Base-by-base conservation (phyloP, 352 stramenopile genomes). In the Phytophthora sojae region DNA sequence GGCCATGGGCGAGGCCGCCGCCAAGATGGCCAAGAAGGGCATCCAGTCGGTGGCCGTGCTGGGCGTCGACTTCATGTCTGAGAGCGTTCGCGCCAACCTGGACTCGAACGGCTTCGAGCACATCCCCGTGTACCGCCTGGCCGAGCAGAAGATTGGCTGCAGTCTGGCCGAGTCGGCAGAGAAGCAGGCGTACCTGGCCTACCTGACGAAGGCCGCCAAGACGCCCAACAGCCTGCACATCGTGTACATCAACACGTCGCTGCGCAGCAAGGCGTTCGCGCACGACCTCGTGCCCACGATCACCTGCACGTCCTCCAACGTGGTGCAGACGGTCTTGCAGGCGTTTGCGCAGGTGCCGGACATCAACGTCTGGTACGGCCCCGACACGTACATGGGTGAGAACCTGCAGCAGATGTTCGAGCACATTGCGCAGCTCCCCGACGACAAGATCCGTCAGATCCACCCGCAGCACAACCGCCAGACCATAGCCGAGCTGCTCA, bases 41-140 rank as follows among this genome's bases (percentile, higher is more conserved):
- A 96, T 96, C 57, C 81, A 91, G 55, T 93, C 93, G 26, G 90
- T 99, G 17, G 94, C 96, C 3, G 98, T 98, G 64, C 85, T 99
- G 15, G 97, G 97, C 8, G 97, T 99, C 6, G 97, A 99, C 77
- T 99, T 99, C 79, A 99, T 99, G 97, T 93, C 89, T n/a, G 97
- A 99, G 76, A 97, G 86, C 55, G 96, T 99, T 30, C 82, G 92
- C 35, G 93, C 96, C 12, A 99, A 98, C 67, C 69, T 99, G 54
- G 83, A 94, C 71, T 96, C 94, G 66, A 98, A 98, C 70, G 89
- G 92, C 15, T 98, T 93, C 72, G 66, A 70, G 1, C 69, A 98
- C 74, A 90, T 99, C 37, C 97, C 97, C 0, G 95, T 99, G n/a
- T 99, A 99, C 71, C 87, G 97, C 15, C 88, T 98, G 6, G 91